A percentile compares a stretch with the other conserved stretches of the same genome.
These are phyloP conservation scores for Lablab purpureus DNA, from an alignment of 306 rosid species.

Conservation along the genomic window DNA sequence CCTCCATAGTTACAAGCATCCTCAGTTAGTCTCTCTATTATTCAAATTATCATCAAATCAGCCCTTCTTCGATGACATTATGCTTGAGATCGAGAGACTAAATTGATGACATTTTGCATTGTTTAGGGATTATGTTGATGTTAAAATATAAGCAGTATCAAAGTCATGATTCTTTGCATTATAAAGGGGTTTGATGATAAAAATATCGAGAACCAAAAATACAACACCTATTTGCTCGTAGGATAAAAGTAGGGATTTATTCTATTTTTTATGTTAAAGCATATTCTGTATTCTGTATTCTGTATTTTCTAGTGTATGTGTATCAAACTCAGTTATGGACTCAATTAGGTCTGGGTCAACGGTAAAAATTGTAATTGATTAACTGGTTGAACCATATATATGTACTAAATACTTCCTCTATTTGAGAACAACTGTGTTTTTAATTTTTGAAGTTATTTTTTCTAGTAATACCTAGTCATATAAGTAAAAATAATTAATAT, in stretches of 20 bases:
- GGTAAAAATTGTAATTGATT: not conserved
- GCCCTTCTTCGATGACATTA: not conserved
- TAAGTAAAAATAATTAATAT: too few relatives aligned
- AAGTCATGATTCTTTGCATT: slow-evolving; percentile 7
- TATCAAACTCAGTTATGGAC: not conserved
- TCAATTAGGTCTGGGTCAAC: not conserved
- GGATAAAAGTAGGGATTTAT: slow-evolving; percentile 12
- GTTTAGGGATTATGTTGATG: slow-evolving; percentile 13
- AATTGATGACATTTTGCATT: not conserved
- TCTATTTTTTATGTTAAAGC: slow-evolving; percentile 27
- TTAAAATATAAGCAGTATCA: not conserved
- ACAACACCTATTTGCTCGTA: not conserved
- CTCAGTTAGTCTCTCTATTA: not conserved
- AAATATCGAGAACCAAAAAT: not conserved
- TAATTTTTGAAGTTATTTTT: too few relatives aligned
- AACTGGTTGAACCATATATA: not conserved
- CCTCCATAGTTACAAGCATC: not conserved
- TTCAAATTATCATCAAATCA: not conserved
- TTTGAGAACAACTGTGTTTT: too few relatives aligned
- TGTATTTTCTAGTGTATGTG: not conserved
- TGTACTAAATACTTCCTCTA: not conserved
- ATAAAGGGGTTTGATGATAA: not conserved
- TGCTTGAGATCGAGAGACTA: not conserved
- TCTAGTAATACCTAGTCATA: too few relatives aligned
- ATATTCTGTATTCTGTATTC: slow-evolving; percentile 39